Evolutionary conservation across 2,329 filamentous ascomycete species (phyloP).

Genomic region (Colletotrichum karsti): DNA sequence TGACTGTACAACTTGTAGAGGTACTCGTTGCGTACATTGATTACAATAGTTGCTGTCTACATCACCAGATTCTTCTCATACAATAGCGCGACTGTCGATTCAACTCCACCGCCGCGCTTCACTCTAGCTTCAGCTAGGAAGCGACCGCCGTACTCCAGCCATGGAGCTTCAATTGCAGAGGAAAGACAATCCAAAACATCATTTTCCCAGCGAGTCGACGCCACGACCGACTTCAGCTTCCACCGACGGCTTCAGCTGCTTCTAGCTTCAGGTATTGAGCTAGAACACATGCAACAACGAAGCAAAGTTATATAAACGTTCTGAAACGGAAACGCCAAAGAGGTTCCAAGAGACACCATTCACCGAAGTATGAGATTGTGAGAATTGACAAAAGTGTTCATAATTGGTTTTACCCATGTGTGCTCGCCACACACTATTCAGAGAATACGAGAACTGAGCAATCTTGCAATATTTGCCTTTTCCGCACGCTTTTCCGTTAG

Average conservation of each 20-base stretch:
- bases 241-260: neutral
- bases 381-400: neutral
- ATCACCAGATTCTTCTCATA: too few species aligned
- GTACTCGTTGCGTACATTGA: too few species aligned
- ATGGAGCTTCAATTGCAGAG: neutral
- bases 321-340: neutral
- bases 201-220: too few species aligned
- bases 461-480: neutral
- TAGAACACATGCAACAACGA: too few species aligned
- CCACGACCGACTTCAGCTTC: neutral
- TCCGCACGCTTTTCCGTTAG: neutral
- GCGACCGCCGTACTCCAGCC: neutral
- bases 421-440: neutral
- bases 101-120: too few species aligned
- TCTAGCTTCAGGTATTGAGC: neutral
- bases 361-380: neutral
- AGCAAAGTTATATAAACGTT: too few species aligned
- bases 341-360: neutral
- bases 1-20: too few species aligned
- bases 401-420: conserved; percentile 3
- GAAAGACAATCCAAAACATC: neutral
- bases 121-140: neutral
- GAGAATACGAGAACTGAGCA: neutral
- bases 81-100: too few species aligned
- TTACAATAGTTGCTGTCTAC: too few species aligned